Base-by-base conservation (phyloP, 192 early-diverging fungal genomes). In the Coemansia sp. region DNA sequence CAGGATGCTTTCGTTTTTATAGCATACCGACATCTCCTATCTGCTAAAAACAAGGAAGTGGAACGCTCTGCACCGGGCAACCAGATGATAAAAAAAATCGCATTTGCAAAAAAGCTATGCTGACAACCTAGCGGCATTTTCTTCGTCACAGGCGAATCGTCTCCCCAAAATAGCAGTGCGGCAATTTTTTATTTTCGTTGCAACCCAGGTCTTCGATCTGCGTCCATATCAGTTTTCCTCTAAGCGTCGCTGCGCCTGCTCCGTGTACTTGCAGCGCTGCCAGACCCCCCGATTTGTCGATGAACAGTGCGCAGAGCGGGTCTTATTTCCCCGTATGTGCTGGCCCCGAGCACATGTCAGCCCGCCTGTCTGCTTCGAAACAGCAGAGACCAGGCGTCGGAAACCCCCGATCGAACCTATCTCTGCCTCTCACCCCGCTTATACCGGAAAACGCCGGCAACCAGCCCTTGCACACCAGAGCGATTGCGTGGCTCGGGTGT, bases 181-280 rank as follows among this genome's bases (percentile, higher is more conserved):
- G 68, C 60, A 53, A 70, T 63, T 70, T 64, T 56, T 38, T 15
- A 7, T 35, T 39, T 28, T 36, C 22, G 52, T 33, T 67, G 7
- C 12, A 59, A n/a, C 18, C 2, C 59, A 34, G 15, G 9, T 28
- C 39, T 6, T 41, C 5, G 39, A 48, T 12, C 17, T 5, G 45
- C 45, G 45, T 48, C 17, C 39, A 11, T 48, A 12, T 3, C 45
- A 48, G 4, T 5, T 12, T 48, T 8, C 45, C 45, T 28, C 22
- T 28, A 28, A 15, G 17, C 9, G 45, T 5, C 45, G 9, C 45
- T 48, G 45, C 17, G 45, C 45, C 17, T 48, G 45, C 45, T 48
- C 17, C 12, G 45, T 12, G 45, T 15, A 15, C 45, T 41, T 41
- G 39, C 39, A 9, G 11, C 45, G 1, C 45, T 12, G 45, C 12